A percentile compares a stretch with the other conserved stretches of the same genome.
Conservation (phyloP, 345 rosid genomes). For the Pistacia vera region DNA sequence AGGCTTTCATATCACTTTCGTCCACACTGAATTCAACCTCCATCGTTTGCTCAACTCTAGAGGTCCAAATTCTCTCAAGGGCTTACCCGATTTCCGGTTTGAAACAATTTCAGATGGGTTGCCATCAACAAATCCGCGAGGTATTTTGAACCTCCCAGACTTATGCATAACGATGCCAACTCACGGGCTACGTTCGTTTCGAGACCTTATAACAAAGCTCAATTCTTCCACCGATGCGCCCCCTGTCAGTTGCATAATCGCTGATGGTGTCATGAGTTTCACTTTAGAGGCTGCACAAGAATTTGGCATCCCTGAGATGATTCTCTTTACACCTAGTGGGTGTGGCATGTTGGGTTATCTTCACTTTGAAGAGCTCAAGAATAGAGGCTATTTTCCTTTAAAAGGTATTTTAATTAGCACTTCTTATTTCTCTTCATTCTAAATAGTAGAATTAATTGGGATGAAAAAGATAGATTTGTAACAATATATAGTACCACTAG, state of each 20-base stretch:
- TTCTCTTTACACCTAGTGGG: constrained; percentile 48
- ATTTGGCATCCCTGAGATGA: constrained; percentile 35
- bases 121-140: constrained; percentile 22
- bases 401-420: constrained; percentile 30
- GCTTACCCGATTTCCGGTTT: constrained; percentile 44
- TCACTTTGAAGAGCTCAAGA: constrained; percentile 26
- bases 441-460: too few species aligned
- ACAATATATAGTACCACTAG: too few species aligned
- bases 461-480: constrained; percentile 11
- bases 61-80: constrained; percentile 31
- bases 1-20: constrained; percentile 56
- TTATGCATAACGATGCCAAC: constrained; percentile 21
- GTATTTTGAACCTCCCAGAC: too few species aligned
- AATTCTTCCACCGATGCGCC: constrained; percentile 18
- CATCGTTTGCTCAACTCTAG: constrained; percentile 39
- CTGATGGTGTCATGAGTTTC: constrained; percentile 47
- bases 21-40: constrained; percentile 52
- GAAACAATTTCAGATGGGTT: constrained; percentile 48
- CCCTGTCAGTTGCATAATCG: constrained; percentile 40
- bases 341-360: constrained; percentile 31
- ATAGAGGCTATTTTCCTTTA: constrained; percentile 29
- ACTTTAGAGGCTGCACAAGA: constrained; percentile 42
- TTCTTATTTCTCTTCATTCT: too few species aligned
- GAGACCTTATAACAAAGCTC: too few species aligned
- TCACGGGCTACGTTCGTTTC: constrained; percentile 21